Conservation (phyloP, 176 grass and related monocot genomes). For the Carex parvula region DNA sequence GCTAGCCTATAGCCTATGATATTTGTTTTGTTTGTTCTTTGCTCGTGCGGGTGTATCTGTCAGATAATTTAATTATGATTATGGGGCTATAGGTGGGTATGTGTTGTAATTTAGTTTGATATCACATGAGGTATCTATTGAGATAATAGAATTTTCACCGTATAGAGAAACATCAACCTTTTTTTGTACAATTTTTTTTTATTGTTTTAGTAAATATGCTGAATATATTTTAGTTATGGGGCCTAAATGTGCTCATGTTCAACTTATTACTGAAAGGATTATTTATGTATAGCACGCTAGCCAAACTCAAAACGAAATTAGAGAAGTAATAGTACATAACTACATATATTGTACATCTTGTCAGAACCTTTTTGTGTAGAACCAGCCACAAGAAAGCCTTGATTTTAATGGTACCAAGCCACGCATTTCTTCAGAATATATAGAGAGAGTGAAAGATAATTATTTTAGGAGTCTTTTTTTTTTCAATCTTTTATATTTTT, state of each 20-base stretch:
- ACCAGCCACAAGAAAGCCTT: too few species aligned
- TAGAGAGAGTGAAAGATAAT: neutral
- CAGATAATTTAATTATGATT: slow-evolving; percentile 6
- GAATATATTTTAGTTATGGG: neutral
- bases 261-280: too few species aligned
- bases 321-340: too few species aligned
- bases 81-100: neutral
- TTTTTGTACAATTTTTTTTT: neutral
- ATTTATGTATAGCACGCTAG: too few species aligned
- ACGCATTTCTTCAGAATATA: neutral
- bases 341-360: too few species aligned
- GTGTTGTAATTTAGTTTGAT: neutral
- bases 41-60: neutral
- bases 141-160: neutral
- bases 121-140: neutral
- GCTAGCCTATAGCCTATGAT: slow-evolving; percentile 20
- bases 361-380: too few species aligned
- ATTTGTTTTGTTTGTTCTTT: slow-evolving; percentile 2
- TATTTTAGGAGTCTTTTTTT: neutral
- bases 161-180: neutral
- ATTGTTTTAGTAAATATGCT: neutral
- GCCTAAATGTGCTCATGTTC: neutral
- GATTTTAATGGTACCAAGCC: neutral
- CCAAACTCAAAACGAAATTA: too few species aligned
- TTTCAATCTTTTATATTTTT: neutral